A percentile compares a stretch with the other conserved stretches of the same genome.
phyloP scores from a whole-genome alignment of 2,329 filamentous ascomycete genomes.

The Hypoxylon rubiginosum region DNA sequence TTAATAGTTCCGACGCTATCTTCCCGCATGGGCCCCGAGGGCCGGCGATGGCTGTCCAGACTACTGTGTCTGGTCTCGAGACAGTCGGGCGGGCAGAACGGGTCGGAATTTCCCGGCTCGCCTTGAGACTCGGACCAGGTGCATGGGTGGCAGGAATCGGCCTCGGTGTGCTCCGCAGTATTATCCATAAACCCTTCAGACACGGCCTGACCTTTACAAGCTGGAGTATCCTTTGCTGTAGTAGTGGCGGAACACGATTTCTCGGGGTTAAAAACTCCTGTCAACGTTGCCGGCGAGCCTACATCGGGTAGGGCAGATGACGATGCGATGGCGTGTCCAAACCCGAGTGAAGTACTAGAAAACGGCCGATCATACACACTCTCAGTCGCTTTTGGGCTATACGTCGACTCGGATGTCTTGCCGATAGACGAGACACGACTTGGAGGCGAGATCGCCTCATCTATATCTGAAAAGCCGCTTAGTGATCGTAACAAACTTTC shows the following conservation, averaged over 20 bases:
- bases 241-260: neutral
- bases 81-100: conserved; percentile 46
- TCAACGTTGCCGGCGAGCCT: neutral
- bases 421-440: conserved; percentile 31
- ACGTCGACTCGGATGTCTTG: conserved; percentile 22
- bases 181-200: neutral
- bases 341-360: neutral
- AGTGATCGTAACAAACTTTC: neutral
- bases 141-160: conserved; percentile 46
- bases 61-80: conserved; percentile 33
- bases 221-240: neutral
- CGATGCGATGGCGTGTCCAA: neutral
- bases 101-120: conserved; percentile 49
- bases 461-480: neutral
- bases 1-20: conserved; percentile 10
- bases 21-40: neutral
- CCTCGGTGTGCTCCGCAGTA: neutral
- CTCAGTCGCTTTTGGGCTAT: neutral
- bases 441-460: conserved; percentile 8
- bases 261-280: neutral
- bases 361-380: neutral
- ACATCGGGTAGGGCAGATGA: neutral
- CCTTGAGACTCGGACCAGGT: conserved; percentile 47
- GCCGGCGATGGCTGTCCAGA: conserved; percentile 3
- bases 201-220: neutral